Evolutionary conservation across 306 rosid genomes (phyloP).

Genomic region (Rosa rugosa): DNA sequence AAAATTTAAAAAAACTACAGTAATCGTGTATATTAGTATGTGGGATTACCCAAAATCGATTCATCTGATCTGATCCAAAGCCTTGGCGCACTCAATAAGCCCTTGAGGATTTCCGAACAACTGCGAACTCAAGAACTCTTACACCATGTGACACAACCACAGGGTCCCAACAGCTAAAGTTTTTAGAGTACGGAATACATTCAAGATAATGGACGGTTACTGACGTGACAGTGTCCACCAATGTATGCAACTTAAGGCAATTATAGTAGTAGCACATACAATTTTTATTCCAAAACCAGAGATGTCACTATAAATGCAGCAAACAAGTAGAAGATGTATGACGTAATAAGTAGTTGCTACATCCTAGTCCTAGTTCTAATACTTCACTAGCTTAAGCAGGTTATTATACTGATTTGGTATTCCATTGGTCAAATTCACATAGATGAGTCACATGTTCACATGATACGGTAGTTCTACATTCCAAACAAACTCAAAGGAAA

Average conservation of each 20-base stretch:
- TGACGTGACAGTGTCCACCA: not conserved
- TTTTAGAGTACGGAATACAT: not conserved
- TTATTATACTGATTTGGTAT: not conserved
- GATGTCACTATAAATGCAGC: not conserved
- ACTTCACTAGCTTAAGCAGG: not conserved
- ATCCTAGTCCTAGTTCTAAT: not conserved
- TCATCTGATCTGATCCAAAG: too few species aligned
- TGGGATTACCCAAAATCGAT: too few species aligned
- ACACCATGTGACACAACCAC: not conserved
- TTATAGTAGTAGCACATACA: not conserved
- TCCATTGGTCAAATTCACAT: constrained; percentile 1
- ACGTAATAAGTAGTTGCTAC: not conserved
- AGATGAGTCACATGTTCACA: not conserved
- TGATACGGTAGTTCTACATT: not conserved
- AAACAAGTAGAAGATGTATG: not conserved
- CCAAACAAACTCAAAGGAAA: not conserved
- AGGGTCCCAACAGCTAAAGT: not conserved
- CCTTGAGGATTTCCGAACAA: too few species aligned
- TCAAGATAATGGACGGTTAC: not conserved
- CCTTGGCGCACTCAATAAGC: too few species aligned
- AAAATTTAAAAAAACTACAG: too few species aligned
- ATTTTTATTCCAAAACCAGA: not conserved
- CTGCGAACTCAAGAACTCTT: not conserved
- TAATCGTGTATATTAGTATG: too few species aligned
- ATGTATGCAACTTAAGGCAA: not conserved